Evolutionary conservation across 257 asterid genomes (phyloP).

Genomic region (Knoxia roxburghii): DNA sequence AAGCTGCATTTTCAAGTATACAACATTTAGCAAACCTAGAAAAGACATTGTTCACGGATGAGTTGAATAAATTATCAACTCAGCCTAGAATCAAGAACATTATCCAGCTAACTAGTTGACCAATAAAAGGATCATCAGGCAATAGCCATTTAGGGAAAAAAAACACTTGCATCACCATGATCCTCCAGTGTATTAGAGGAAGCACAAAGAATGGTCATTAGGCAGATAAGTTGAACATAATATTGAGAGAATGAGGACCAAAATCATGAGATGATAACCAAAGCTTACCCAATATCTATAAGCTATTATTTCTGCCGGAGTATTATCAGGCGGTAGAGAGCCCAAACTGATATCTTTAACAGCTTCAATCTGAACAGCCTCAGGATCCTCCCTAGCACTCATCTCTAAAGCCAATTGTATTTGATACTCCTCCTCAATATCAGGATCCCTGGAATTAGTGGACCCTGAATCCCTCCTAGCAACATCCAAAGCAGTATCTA

Average conservation of each 20-base stretch:
- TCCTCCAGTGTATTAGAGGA: neutral
- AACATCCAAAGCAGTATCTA: constrained; percentile 64
- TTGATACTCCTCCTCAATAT: constrained; percentile 89
- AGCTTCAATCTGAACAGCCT: constrained; percentile 98
- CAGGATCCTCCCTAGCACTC: constrained; percentile 98
- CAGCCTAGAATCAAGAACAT: neutral
- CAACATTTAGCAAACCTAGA: too few relatives aligned
- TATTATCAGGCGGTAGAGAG: constrained; percentile 59
- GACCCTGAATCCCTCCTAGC: constrained; percentile 55
- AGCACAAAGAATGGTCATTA: neutral
- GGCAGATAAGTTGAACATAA: constrained; percentile 5
- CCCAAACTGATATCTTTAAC: constrained; percentile 97
- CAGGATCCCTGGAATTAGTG: constrained; percentile 66
- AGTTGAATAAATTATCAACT: neutral
- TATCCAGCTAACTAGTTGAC: neutral
- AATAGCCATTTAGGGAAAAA: neutral
- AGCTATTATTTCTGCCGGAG: constrained; percentile 85
- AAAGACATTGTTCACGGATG: neutral
- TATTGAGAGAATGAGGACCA: neutral
- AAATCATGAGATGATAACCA: constrained; percentile 2
- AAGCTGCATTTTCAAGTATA: neutral
- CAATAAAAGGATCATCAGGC: neutral
- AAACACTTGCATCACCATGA: neutral
- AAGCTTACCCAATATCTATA: constrained; percentile 82
- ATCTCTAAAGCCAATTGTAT: constrained; percentile 86